phyloP scores from a whole-genome alignment of 208 protist species.

The Trichomonas tenax region DNA sequence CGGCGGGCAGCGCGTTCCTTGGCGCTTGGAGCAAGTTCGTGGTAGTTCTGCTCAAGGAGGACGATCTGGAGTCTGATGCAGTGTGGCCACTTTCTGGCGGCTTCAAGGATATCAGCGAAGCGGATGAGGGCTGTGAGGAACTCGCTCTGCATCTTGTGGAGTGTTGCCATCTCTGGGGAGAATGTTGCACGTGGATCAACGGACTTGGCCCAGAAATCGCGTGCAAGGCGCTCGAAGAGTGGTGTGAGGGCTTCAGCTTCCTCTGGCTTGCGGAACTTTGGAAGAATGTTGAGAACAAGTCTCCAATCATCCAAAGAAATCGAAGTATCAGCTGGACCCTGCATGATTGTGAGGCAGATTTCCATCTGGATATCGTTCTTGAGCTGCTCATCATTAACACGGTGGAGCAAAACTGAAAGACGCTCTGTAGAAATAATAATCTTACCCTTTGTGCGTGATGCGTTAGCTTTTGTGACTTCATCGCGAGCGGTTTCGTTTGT shows the following conservation, averaged over 20 bases:
- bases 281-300: not conserved
- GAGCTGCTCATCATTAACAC: not conserved
- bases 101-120: not conserved
- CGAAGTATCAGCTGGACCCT: not conserved
- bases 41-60: not conserved
- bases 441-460: not conserved
- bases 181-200: not conserved
- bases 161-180: not conserved
- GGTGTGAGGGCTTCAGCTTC: not conserved
- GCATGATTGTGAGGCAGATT: not conserved
- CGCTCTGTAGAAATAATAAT: not conserved
- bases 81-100: not conserved
- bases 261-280: not conserved
- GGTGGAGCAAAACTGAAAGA: not conserved
- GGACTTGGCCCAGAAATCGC: not conserved
- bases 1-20: too few species aligned
- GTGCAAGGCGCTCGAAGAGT: not conserved
- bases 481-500: not conserved
- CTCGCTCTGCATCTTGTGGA: not conserved
- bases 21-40: not conserved
- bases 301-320: not conserved
- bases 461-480: not conserved
- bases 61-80: not conserved
- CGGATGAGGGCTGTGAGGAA: not conserved
- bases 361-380: not conserved